Conservation (phyloP, 345 rosid species). For the Melaleuca quinquenervia region DNA sequence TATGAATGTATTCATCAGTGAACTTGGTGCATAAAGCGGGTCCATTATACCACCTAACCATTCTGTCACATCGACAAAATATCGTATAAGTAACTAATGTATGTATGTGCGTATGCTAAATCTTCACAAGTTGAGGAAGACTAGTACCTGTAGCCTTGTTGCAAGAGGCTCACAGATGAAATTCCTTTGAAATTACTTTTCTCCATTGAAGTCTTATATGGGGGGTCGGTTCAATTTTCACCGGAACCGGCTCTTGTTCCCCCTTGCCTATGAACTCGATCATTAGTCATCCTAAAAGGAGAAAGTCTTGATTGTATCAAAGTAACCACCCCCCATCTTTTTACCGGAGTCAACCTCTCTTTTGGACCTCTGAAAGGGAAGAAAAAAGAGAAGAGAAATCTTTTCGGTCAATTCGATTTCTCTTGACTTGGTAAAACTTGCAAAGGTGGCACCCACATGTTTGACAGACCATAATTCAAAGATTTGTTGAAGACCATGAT, state of each 20-base stretch:
- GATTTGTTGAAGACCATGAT: not conserved
- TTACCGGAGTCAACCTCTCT: not conserved
- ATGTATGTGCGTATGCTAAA: not conserved
- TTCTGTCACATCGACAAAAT: not conserved
- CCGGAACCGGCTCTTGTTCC: not conserved
- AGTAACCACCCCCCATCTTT: not conserved
- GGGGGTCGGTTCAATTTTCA: not conserved
- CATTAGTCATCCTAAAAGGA: not conserved
- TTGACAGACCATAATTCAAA: not conserved
- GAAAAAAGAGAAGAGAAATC: not conserved
- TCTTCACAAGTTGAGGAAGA: not conserved
- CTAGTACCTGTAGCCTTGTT: too few relatives aligned
- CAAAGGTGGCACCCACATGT: conserved; percentile 3
- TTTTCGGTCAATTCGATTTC: not conserved
- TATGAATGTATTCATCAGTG: not conserved
- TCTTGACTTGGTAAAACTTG: not conserved
- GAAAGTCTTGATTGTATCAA: not conserved
- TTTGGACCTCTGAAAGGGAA: not conserved
- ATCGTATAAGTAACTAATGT: not conserved
- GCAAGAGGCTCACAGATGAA: not conserved
- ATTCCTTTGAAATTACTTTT: not conserved
- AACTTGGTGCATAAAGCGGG: not conserved
- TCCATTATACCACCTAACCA: not conserved
- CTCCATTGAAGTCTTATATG: not conserved
- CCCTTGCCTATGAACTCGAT: not conserved